Conservation (phyloP, 2,329 filamentous ascomycete species). For the Colletotrichum destructivum region DNA sequence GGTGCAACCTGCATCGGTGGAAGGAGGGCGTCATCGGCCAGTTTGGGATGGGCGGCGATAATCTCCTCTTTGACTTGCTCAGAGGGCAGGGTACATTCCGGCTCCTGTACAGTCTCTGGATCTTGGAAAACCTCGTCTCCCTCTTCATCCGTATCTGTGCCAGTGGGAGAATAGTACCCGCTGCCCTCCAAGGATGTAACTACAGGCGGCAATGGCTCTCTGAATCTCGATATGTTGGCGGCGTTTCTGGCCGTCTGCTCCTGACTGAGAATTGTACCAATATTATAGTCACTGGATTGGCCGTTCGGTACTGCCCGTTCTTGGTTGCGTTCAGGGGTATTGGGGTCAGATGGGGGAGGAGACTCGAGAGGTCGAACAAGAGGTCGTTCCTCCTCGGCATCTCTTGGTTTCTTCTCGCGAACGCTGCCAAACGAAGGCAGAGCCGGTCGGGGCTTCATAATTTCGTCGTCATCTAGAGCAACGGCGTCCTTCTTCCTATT, state of each 20-base stretch:
- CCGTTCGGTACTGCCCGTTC: slow-evolving; percentile 55
- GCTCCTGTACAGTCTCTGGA: slow-evolving; percentile 18
- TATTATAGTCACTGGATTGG: slow-evolving; percentile 71
- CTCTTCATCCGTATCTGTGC: slow-evolving; percentile 57
- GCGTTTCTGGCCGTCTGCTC: slow-evolving; percentile 68
- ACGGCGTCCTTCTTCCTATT: slow-evolving; percentile 66
- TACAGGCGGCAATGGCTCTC: slow-evolving; percentile 79
- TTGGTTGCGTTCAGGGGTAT: slow-evolving; percentile 47
- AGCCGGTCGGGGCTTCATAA: slow-evolving; percentile 82
- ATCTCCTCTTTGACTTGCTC: slow-evolving; percentile 30
- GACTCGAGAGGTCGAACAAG: slow-evolving; percentile 68
- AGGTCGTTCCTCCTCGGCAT: slow-evolving; percentile 71
- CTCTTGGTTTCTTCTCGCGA: slow-evolving; percentile 71
- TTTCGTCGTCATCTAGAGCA: slow-evolving; percentile 72
- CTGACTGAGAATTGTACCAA: slow-evolving; percentile 69
- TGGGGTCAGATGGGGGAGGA: slow-evolving; percentile 47
- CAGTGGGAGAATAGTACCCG: slow-evolving; percentile 75
- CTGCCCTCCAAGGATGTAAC: slow-evolving; percentile 78
- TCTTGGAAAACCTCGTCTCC: slow-evolving; percentile 42
- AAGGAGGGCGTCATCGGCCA: background rate
- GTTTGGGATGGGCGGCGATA: slow-evolving; percentile 20
- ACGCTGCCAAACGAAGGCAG: slow-evolving; percentile 84
- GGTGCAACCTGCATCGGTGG: background rate
- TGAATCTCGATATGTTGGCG: slow-evolving; percentile 70
- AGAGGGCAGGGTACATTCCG: slow-evolving; percentile 25